phyloP scores from a whole-genome alignment of 148 eudicot species.

The Silene conica region DNA sequence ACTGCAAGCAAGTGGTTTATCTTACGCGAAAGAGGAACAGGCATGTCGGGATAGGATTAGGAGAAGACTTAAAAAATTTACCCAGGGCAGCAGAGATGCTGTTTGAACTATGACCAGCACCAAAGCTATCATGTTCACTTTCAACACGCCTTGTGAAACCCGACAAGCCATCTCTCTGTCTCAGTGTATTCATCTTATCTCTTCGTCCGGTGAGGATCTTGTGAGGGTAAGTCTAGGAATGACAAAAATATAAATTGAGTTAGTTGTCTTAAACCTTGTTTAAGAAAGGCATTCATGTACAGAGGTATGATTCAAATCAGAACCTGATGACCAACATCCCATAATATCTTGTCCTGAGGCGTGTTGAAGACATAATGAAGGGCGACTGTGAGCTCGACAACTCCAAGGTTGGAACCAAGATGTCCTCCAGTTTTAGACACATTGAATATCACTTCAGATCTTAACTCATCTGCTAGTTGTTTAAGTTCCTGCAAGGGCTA shows the following conservation, averaged over 20 bases:
- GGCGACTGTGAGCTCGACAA: conserved; percentile 96
- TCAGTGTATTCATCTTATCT: conserved; percentile 72
- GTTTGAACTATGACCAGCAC: conserved; percentile 89
- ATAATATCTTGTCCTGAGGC: conserved; percentile 79
- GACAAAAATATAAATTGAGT: background rate
- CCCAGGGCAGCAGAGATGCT: conserved; percentile 92
- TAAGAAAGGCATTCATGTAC: background rate
- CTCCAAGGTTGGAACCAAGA: conserved; percentile 95
- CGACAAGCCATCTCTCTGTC: conserved; percentile 77
- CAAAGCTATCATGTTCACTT: conserved; percentile 85
- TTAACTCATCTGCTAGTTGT: conserved; percentile 82
- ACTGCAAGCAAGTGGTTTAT: background rate
- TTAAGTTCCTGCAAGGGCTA: conserved; percentile 62
- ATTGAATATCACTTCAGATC: conserved; percentile 85
- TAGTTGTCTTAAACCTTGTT: background rate
- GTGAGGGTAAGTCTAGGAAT: conserved; percentile 81
- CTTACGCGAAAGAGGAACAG: background rate
- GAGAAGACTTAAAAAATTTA: conserved; percentile 26
- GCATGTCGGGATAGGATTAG: background rate
- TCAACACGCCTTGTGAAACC: conserved; percentile 88
- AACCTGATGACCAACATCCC: conserved; percentile 99
- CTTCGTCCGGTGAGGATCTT: conserved; percentile 92
- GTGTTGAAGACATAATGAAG: conserved; percentile 90
- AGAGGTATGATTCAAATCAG: conserved; percentile 3
- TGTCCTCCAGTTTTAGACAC: conserved; percentile 97